Percentiles rank a stretch among this genome's conserved stretches.
Conservation (phyloP, 129 eudicot genomes). For the Escallonia herrerae region DNA sequence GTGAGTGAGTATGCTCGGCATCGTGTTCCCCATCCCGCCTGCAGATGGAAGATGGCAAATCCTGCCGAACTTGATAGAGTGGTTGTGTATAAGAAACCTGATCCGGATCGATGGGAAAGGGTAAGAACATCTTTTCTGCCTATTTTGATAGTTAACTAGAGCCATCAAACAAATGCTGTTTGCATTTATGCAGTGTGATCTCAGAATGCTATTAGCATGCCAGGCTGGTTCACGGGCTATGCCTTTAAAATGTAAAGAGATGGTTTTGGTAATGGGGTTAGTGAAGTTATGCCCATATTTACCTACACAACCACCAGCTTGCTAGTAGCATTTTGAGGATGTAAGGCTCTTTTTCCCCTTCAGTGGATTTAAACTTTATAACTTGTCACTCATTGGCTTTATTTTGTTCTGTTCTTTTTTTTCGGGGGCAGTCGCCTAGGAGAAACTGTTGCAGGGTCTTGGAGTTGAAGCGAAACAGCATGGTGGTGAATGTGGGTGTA, state of each 20-base stretch:
- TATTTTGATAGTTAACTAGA: background rate
- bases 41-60: slow-evolving; percentile 76
- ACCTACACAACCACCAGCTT: background rate
- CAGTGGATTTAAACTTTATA: background rate
- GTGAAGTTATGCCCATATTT: background rate
- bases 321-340: background rate
- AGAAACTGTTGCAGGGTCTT: slow-evolving; percentile 78
- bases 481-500: slow-evolving; percentile 64
- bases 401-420: background rate
- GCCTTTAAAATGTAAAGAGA: background rate
- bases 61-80: slow-evolving; percentile 67
- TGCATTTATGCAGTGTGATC: background rate
- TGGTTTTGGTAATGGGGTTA: background rate
- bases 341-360: no score
- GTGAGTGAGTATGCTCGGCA: slow-evolving; percentile 55
- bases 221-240: background rate
- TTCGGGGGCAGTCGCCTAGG: slow-evolving; percentile 57
- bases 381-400: background rate
- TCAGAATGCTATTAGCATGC: background rate
- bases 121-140: slow-evolving; percentile 29
- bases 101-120: slow-evolving; percentile 81
- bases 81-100: slow-evolving; percentile 63
- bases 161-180: background rate
- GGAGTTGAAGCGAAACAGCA: slow-evolving; percentile 44
- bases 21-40: slow-evolving; percentile 61